These are phyloP conservation scores for Neonectria punicea DNA, from an alignment of 2,329 filamentous ascomycete genomes.

Conservation along the genomic window DNA sequence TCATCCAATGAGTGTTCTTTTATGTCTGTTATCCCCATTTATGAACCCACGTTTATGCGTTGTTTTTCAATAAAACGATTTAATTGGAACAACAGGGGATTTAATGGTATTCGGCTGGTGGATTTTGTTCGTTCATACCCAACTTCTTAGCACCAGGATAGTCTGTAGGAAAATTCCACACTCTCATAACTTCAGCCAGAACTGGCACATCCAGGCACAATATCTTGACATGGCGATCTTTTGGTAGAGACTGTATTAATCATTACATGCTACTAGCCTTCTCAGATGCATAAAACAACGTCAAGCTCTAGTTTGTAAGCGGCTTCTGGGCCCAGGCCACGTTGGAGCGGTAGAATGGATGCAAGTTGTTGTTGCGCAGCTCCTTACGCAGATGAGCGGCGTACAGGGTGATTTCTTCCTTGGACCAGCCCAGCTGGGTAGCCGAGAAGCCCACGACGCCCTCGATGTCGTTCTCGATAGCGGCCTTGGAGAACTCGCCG, in stretches of 20 bases:
- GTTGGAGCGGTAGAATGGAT: conserved; percentile 40
- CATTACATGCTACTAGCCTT: not conserved
- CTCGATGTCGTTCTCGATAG: conserved; percentile 48
- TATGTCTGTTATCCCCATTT: too few species aligned
- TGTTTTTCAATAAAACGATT: too few species aligned
- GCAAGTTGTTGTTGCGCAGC: conserved; percentile 32
- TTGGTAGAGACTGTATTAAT: not conserved
- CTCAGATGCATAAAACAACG: not conserved
- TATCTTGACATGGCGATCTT: not conserved
- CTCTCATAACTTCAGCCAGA: too few species aligned
- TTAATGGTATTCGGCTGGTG: too few species aligned
- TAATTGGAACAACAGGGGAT: too few species aligned
- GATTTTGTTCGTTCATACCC: too few species aligned
- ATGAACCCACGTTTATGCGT: too few species aligned
- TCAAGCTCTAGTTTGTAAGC: not conserved
- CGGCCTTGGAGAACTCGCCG: conserved; percentile 47
- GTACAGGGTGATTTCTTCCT: conserved; percentile 45
- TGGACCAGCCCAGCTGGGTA: conserved; percentile 48
- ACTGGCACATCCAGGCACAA: too few species aligned
- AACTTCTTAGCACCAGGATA: too few species aligned
- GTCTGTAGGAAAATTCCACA: too few species aligned
- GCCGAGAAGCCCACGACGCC: conserved; percentile 45
- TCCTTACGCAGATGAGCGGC: conserved; percentile 46
- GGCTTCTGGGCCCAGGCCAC: conserved; percentile 43
- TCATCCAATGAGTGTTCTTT: too few species aligned